Evolutionary conservation across 2,329 filamentous ascomycete genomes (phyloP), one percentile per base, ranked within the genome.

Genomic region (Sclerotinia minor): DNA sequence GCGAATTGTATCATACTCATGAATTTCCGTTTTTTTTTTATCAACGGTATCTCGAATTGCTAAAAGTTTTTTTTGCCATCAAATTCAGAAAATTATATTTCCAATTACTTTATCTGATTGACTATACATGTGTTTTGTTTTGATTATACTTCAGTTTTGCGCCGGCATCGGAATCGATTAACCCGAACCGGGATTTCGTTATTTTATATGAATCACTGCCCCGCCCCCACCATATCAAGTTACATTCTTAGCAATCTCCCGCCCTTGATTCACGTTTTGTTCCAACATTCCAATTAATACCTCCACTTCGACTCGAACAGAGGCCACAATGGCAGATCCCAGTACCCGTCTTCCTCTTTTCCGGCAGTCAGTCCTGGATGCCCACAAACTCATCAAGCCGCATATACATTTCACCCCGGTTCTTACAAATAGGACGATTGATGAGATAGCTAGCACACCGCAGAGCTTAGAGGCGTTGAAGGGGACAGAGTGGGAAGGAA

Each of bases 361-460:
- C 24, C 88, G 92, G 57, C 79, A 82, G 64, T 93, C 91, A 19
- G 88, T 98, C 49, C 75, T 87, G 64, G 82, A 82, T 32, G 94
- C 94, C 5, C 89, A 92, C 80, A 79, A 82, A 58, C 83, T 92
- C 63, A 92, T 98, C 77, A 83, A 86, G 75, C 83, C 85, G 0
- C 86, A 92, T 80, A 86, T 98, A 77, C 92, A 97, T 82, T 84
- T 82, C 74, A 98, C 94, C 9, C 93, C 94, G 2, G 87, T 96
- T 38, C 82, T 94, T 11, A 96, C 92, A 67, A 93, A 89, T 79
- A 83, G 83, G 26, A 94, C 92, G 0, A 84, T 98, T 69, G 87
- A 90, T 73, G 78, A 76, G 17, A 82, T 97, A 70, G 93, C 93
- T 21, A 96, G 91, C 2, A 89, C 86, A 29, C 86, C 90, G 9